Evolutionary conservation across 345 rosid genomes (phyloP).

Genomic region (Arabis alpina): DNA sequence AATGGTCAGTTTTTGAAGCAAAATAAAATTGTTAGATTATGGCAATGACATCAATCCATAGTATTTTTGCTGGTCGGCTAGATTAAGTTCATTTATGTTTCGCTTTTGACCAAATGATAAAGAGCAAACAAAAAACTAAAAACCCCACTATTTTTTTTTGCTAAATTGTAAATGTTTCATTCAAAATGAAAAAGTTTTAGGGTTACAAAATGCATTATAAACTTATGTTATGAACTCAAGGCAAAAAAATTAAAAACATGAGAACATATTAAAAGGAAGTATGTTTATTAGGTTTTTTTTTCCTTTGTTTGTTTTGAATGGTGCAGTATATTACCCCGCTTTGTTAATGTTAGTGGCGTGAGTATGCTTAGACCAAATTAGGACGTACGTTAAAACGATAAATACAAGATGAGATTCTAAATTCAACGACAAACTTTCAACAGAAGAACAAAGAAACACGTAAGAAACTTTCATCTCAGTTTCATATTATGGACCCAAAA

Average conservation of each 20-base stretch:
- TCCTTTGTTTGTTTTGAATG: neutral
- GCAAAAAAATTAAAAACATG: too few relatives aligned
- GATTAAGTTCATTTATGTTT: constrained; percentile 29
- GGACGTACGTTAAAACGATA: constrained; percentile 31
- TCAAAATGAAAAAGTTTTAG: too few relatives aligned
- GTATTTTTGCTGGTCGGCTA: constrained; percentile 18
- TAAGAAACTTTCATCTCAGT: constrained; percentile 32
- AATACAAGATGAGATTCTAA: constrained; percentile 29
- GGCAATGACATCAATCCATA: neutral
- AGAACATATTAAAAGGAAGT: constrained; percentile 23
- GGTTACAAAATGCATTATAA: too few relatives aligned
- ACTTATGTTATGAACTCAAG: too few relatives aligned
- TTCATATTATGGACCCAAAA: constrained; percentile 36
- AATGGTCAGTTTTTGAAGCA: neutral
- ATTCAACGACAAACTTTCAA: constrained; percentile 34
- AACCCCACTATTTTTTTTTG: constrained; percentile 17
- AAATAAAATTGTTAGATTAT: neutral
- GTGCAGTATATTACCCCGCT: constrained; percentile 13
- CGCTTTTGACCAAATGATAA: constrained; percentile 12
- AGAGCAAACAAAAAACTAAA: constrained; percentile 14
- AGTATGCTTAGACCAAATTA: constrained; percentile 17
- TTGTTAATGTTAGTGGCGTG: constrained; percentile 35
- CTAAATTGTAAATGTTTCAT: too few relatives aligned
- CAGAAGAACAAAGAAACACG: constrained; percentile 44
- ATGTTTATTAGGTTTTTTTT: neutral